Base-by-base conservation (phyloP, 1,284 basidiomycete species). In the Coniophora puteana region DNA sequence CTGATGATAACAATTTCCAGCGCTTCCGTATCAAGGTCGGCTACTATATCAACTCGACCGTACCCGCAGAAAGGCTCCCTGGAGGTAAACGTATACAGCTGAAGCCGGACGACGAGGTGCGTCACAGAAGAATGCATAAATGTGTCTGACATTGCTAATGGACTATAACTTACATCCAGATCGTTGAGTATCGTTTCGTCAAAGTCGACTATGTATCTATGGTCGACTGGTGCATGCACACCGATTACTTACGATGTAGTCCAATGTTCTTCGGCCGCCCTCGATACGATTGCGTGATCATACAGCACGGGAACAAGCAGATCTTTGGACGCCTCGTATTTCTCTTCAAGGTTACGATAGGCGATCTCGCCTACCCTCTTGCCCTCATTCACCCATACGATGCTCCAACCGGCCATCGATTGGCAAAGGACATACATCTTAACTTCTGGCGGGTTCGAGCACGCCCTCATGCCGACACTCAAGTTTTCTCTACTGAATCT, bases 381-480 rank as follows among this genome's bases (percentile, higher is more conserved):
- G 56, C 58, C 2, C 43, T 62, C 4, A 41, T 64, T n/a, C 48
- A 49, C 4, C 45, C 55, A 8, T 49, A 53, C 14, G 50, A 56
- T 44, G 47, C 46, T 17, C 38, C 33, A 7, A 41, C 36, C n/a
- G 35, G 38, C 10, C 30, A 35, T n/a, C 42, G 17, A 1, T 23
- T 14, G 14, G 28, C 18, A 2, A 53, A 53, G 32, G 57, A 62
- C 38, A 37, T 44, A 16, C 45, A 57, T 12, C 44, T 63, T 13
- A 34, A 48, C 7, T 45, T 63, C 4, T 48, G 42, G 32, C 45
- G 54, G 7, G 22, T 62, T 21, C 46, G 45, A 2, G 31, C 46
- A 25, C 23, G 33, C 18, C 46, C 35, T 2, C 36, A 46, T 8
- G 12, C 26, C 17, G 26, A 38, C 7, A 36, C 46, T 1, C 47